phyloP scores from a whole-genome alignment of 1,139 yeast species.

The Pichia norvegensis region DNA sequence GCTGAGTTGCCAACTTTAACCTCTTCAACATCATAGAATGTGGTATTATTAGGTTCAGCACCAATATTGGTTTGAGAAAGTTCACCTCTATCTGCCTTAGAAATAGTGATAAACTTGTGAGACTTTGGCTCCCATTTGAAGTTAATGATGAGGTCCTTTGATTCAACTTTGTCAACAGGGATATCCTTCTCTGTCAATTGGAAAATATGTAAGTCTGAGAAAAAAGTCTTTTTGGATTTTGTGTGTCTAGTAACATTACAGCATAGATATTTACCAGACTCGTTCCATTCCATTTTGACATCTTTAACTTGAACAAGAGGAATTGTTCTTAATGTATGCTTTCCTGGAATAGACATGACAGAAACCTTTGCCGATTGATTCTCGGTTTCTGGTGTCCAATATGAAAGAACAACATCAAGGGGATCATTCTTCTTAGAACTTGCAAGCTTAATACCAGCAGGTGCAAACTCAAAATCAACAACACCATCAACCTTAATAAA shows the following conservation, averaged over 20 bases:
- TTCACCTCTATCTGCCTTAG: constrained; percentile 43
- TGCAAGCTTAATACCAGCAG: constrained; percentile 68
- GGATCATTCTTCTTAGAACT: constrained; percentile 39
- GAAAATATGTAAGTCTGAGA: constrained; percentile 90
- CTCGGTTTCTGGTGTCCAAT: constrained; percentile 93
- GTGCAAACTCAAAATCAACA: constrained; percentile 92
- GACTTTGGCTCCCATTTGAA: constrained; percentile 96
- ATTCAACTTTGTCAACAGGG: constrained; percentile 91
- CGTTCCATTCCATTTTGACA: constrained; percentile 93
- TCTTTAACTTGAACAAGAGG: constrained; percentile 92
- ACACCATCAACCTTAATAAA: constrained; percentile 77
- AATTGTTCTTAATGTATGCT: constrained; percentile 78
- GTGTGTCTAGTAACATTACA: constrained; percentile 97
- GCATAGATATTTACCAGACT: constrained; percentile 74
- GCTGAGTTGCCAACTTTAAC: constrained; percentile 24
- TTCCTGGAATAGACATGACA: constrained; percentile 80
- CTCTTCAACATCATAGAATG: constrained; percentile 79
- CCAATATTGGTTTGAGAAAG: constrained; percentile 52
- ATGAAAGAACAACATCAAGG: constrained; percentile 68
- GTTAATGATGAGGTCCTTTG: constrained; percentile 79
- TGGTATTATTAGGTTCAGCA: constrained; percentile 60
- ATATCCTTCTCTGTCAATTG: constrained; percentile 79
- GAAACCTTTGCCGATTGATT: constrained; percentile 96
- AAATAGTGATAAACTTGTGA: constrained; percentile 75
- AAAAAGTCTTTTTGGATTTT: constrained; percentile 84